phyloP scores from a whole-genome alignment of 345 rosid species.

The Citrus mangshanensis region DNA sequence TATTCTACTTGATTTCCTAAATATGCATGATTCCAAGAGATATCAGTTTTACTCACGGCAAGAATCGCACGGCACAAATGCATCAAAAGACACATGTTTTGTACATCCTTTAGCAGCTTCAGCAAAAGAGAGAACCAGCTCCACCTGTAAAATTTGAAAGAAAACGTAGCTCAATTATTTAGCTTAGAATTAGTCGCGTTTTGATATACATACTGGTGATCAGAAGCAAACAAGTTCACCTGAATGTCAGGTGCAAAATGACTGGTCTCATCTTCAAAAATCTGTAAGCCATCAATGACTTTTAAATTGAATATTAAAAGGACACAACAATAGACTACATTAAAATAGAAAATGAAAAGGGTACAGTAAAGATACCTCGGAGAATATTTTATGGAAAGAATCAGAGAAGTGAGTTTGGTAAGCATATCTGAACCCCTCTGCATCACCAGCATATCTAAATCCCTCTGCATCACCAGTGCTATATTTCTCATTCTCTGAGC shows the following conservation, averaged over 20 bases:
- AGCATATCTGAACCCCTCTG: constrained; percentile 51
- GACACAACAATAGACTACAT: constrained; percentile 9
- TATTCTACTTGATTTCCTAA: constrained; percentile 1
- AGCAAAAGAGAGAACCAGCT: constrained; percentile 65
- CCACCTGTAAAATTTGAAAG: constrained; percentile 42
- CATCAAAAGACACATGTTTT: constrained; percentile 66
- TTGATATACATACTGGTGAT: constrained; percentile 4
- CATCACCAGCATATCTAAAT: constrained; percentile 43
- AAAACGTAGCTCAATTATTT: constrained; percentile 16
- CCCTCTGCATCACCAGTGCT: constrained; percentile 50
- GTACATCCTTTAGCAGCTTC: constrained; percentile 91
- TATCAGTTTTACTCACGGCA: constrained; percentile 55
- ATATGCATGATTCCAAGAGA: not conserved
- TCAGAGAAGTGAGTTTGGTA: constrained; percentile 66
- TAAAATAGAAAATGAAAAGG: constrained; percentile 3
- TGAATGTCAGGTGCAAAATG: constrained; percentile 58
- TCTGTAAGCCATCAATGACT: constrained; percentile 38
- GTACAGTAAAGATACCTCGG: constrained; percentile 53
- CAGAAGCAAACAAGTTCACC: constrained; percentile 40
- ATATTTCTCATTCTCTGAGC: constrained; percentile 46
- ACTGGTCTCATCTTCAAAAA: constrained; percentile 60
- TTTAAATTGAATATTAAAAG: constrained; percentile 17
- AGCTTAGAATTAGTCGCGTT: constrained; percentile 17
- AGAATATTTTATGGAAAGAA: constrained; percentile 82
- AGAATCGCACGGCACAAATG: constrained; percentile 74